Evolutionary conservation across 306 rosid genomes (phyloP), one percentile per base, ranked within the genome.

Genomic region (Aeschynomene evenia): DNA sequence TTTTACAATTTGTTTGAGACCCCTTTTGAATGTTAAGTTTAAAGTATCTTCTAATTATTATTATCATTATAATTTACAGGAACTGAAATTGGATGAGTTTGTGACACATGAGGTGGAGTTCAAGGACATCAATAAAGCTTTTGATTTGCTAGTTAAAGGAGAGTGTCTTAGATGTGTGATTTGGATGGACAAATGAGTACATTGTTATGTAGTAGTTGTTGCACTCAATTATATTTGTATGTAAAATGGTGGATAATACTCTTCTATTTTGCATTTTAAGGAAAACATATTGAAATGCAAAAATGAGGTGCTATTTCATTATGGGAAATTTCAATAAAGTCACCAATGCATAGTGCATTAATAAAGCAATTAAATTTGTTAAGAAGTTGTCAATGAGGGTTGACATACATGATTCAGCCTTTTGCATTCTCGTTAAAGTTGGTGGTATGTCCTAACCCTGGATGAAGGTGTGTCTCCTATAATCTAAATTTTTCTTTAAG

Each of bases 61-160:
- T n/a, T n/a, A n/a, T n/a, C n/a, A n/a, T n/a, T 19, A 31, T 33
- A 54, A 20, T n/a, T 43, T 7, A 16, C 85, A 87, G 98, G 91
- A 92, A 62, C 87, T 86, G 58, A 81, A 72, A 19, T 78, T 89
- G 84, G 98, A 92, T 72, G 85, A 87, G 31, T 92, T 89, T 79
- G 89, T 87, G 3, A 84, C 96, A 7, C 96, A 87, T 13, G 92
- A 89, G 65, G 63, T 84, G 53, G 68, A 34, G 63, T 89, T 92
- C 42, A 78, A 89, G 51, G 95, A 89, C 65, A 92, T 87, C 81
- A 92, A 89, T 22, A 72, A 79, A 75, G 98, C 98, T 52, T 92
- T 92, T 65, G 82, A 89, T 74, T 79, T 89, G 45, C 82, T 92
- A 28, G 49, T 70, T 31, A 79, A 81, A 75, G 96, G 96, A 42